Evolutionary conservation across 768 basidiomycete species (phyloP), one percentile per base, ranked within the genome.

Genomic region (Phlebiopsis gigantea): DNA sequence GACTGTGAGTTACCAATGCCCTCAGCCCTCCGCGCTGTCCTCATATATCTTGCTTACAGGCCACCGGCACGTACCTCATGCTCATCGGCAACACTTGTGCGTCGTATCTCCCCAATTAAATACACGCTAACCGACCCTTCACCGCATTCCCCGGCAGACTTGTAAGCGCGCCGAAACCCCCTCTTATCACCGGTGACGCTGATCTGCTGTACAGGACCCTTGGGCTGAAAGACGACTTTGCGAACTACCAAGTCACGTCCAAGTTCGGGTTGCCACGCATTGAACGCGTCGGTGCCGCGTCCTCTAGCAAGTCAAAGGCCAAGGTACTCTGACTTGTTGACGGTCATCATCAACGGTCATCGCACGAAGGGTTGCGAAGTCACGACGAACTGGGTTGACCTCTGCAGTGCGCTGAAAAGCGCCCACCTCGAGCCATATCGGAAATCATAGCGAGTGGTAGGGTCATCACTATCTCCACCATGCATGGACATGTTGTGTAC

Each of bases 171-270:
- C 5, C 42, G 25, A 4, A 41, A 43, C 25, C n/a, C 19, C 3
- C 30, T 24, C 3, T 5, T 28, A 29, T 42, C 22, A 31, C 25
- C 12, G 31, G 10, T 28, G 24, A 22, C 10, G 2, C 29, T 46
- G 41, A 56, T 30, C 58, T 44, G 10, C 42, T 41, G 26, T 51
- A 22, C 48, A 84, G 84, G 24, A 79, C 80, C 1, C 70, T 88
- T 12, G 84, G 82, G 65, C 70, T 81, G 61, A 86, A 87, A 62
- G 84, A 85, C 62, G 73, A 78, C 57, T 76, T 79, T 47, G 68
- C 73, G 41, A 77, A 80, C 26, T 86, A 77, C 57, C 68, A 66
- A 6, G 62, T 86, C 25, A 67, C 59, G 1, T 73, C 73, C 54
- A 62, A 65, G 30, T 66, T 73, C 47, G 78, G 81, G 10, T 69